Percentiles rank a stretch among this genome's conserved stretches.
phyloP scores from a whole-genome alignment of 768 basidiomycete genomes.

The Pleurotus giganteus region DNA sequence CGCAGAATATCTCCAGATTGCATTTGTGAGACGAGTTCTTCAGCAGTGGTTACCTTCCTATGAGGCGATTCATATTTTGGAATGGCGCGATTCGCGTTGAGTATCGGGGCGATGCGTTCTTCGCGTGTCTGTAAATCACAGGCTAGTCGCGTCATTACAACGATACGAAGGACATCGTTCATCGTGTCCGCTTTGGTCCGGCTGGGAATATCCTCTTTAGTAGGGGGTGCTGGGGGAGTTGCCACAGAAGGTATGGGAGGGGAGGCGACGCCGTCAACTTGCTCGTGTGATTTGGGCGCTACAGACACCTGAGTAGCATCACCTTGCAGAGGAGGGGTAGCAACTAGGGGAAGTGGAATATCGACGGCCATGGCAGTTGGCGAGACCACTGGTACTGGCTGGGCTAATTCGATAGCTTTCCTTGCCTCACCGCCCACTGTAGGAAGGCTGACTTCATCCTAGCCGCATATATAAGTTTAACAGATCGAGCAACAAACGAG shows the following conservation, averaged over 20 bases:
- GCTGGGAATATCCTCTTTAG: conserved; percentile 34
- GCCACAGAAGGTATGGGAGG: background rate
- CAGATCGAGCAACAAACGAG: too few species aligned
- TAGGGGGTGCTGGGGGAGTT: conserved; percentile 9
- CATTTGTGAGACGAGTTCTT: conserved; percentile 48
- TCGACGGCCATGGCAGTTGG: too few species aligned
- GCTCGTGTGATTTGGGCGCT: background rate
- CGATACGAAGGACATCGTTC: conserved; percentile 59
- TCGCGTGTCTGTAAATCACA: conserved; percentile 59
- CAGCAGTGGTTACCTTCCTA: conserved; percentile 32
- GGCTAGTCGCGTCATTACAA: conserved; percentile 59
- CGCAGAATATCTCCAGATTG: conserved; percentile 32
- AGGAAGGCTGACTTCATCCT: too few species aligned
- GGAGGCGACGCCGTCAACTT: background rate
- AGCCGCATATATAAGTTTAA: too few species aligned
- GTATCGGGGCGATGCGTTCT: conserved; percentile 61
- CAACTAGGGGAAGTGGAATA: too few species aligned
- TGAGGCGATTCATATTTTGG: conserved; percentile 24
- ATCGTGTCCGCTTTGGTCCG: conserved; percentile 42
- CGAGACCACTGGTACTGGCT: too few species aligned
- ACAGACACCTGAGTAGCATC: background rate
- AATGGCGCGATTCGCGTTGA: conserved; percentile 56
- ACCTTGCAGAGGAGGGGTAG: too few species aligned
- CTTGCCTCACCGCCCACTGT: too few species aligned
- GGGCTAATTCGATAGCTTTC: too few species aligned